Evolutionary conservation across 2,329 filamentous ascomycete genomes (phyloP), one percentile per base, ranked within the genome.

Genomic region (Monilinia polystroma): DNA sequence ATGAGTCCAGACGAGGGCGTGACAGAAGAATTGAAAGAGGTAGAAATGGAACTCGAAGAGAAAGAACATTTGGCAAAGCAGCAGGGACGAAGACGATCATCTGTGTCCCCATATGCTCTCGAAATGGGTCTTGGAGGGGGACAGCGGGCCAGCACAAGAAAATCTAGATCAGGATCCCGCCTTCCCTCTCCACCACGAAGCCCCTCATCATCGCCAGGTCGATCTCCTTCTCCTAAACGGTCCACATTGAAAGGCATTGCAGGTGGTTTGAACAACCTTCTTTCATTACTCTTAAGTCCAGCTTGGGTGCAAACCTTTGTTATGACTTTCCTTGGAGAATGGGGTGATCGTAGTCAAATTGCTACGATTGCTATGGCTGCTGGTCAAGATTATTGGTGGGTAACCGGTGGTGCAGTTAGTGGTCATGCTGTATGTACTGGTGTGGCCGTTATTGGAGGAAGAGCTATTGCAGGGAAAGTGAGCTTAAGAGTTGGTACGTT

Each of bases 251-350:
- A 69, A 77, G 78, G 78, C 57, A 64, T 77, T 12, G 68, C 85
- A n/a, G 76, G 84, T 26, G 93, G 95, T 1, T 80, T 97, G 32
- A 88, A 88, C 77, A 99, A 99, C 74, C 85, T 99, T 4, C 87
- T 93, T 70, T 93, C 91, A 14, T 83, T 99, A 8, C 84, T 99
- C 5, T 84, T 99, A 51, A 97, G 92, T 78, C 95, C 95, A 1
- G 95, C 93, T 0, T 99, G 95, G 95, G 95, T 99, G 18, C 94
- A 98, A 80, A 99, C 95, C 0, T 99, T 99, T 76, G 87, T 96
- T 73, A 99, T 99, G 95, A 99, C 95, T 2, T 99, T 99, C 80
- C 81, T 99, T 41, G 95, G 95, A 52, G 95, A 99, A 78, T 99
- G 95, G 95, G 95, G 95, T 67, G 95, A 99, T 76, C 88, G 95